Base-by-base conservation (phyloP, 257 asterid genomes). In the Ligustrum vulgare region DNA sequence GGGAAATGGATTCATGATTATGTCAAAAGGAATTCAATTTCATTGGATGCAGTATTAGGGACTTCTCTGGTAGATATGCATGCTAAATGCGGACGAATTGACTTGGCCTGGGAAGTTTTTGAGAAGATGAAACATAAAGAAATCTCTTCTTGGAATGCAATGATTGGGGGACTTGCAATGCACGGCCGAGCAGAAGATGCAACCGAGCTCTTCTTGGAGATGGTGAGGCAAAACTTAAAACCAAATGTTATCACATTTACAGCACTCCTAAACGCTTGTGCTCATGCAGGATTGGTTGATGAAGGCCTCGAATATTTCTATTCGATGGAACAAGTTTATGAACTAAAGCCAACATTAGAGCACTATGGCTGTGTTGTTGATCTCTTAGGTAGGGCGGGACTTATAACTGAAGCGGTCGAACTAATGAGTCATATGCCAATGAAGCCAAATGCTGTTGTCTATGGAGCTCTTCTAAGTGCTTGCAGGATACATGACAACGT, bases 341-440 rank as follows among this genome's bases (percentile, higher is more conserved):
- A 37, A 2, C 49, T 89, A 20, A 84, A 69, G 3, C 91, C 91
- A 11, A 78, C 67, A 10, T 60, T 79, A 51, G 91, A 91, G 81
- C 93, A 91, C 70, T 91, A 87, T 28, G 90, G 86, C 4, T 87
- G 90, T 68, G 77, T 86, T 0, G 90, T 85, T 12, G 89, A 86
- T 72, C 71, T 91, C 11, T 79, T 89, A 8, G 91, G 93, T 22
- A 81, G 87, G 47, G 82, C 89, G 3, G 91, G 93, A 10, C 75
- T 73, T 34, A 41, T 90, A n/a, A 41, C 65, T 5, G 92, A 88
- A 81, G 96, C 92, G 1, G 78, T 81, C 75, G 84, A 67, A 71
- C 25, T 88, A 5, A 77, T 87, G 69, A 76, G 56, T 37, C 49
- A 77, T 23, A 87, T 88, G 88, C 91, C 92, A 0, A 71, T 85